A percentile compares a stretch with the other conserved stretches of the same genome.
phyloP scores from a whole-genome alignment of 805 yeast genomes.

The Ogataea chonburiensis region DNA sequence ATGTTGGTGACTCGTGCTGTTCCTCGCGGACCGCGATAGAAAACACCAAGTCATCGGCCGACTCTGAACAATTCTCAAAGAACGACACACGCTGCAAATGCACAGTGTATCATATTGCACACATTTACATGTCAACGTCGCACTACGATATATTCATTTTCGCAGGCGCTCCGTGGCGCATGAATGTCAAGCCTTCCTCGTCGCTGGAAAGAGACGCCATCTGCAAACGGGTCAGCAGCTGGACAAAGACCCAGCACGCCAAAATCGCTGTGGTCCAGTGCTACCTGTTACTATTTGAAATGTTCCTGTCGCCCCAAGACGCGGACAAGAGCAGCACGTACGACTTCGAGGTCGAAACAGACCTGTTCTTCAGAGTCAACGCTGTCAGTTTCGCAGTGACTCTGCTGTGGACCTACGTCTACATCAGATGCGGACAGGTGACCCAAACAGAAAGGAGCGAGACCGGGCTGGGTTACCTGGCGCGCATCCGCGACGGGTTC shows the following conservation, averaged over 20 bases:
- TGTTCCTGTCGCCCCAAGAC: conserved; percentile 56
- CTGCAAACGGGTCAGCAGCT: conserved; percentile 47
- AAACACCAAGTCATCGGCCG: conserved; percentile 25
- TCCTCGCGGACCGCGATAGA: conserved; percentile 35
- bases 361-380: conserved; percentile 47
- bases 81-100: conserved; percentile 55
- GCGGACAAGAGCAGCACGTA: conserved; percentile 40
- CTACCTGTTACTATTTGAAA: conserved; percentile 58
- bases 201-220: conserved; percentile 48
- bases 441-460: conserved; percentile 37
- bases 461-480: conserved; percentile 49
- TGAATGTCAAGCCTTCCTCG: conserved; percentile 61
- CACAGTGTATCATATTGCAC: conserved; percentile 71
- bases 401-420: conserved; percentile 54
- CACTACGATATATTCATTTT: conserved; percentile 76
- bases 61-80: conserved; percentile 33
- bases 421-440: conserved; percentile 48
- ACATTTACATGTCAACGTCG: conserved; percentile 66
- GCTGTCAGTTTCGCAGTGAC: conserved; percentile 41
- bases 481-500: conserved; percentile 46
- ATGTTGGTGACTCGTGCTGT: conserved; percentile 40
- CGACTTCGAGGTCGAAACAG: conserved; percentile 50
- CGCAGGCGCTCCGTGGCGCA: conserved; percentile 81
- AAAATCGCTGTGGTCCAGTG: conserved; percentile 59
- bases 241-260: conserved; percentile 51